Evolutionary conservation across 257 asterid genomes (phyloP), one percentile per base, ranked within the genome.

Genomic region (Osmanthus fragrans): DNA sequence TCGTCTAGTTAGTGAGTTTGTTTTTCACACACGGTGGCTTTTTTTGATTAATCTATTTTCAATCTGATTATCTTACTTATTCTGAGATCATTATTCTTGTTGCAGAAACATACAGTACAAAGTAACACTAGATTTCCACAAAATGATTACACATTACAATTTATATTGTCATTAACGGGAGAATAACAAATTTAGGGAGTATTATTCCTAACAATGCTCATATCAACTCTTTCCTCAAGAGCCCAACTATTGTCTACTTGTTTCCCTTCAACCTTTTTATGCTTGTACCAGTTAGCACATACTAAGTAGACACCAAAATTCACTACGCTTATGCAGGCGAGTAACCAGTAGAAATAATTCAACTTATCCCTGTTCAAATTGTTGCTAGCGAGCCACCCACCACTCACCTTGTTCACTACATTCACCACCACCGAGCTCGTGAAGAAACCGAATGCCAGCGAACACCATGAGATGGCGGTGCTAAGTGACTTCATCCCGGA

Each of bases 241-340:
- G 18, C 13, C 45, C 72, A 7, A 66, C 56, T 76, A 29, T 15
- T 33, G 3, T 76, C 84, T 16, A 51, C 83, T 68, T 77, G 77
- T 81, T 82, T 80, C 78, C 74, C 79, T 18, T 84, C 85, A 33
- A 89, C 81, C 78, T 80, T 87, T 85, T 91, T 91, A 78, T 85
- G 84, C 86, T 84, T 91, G 8, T 91, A 92, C 97, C 97, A 92
- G 11, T 92, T 85, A 1, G 97, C 87, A 77, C 97, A 91, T 36
- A 84, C 25, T 80, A 91, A 56, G 60, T 91, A 91, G 4, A 84
- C 80, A 18, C 92, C 94, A 18, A 91, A 86, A 73, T 92, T 92
- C 37, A 88, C 36, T 13, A 81, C 70, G 64, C 96, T 88, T 13
- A 91, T 42, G 1, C 83, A 80, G 2, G 92, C 86, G 13, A 92